A percentile compares a stretch with the other conserved stretches of the same genome.
These are phyloP conservation scores for Ailanthus altissimus DNA, from an alignment of 345 rosid genomes.

Conservation along the genomic window DNA sequence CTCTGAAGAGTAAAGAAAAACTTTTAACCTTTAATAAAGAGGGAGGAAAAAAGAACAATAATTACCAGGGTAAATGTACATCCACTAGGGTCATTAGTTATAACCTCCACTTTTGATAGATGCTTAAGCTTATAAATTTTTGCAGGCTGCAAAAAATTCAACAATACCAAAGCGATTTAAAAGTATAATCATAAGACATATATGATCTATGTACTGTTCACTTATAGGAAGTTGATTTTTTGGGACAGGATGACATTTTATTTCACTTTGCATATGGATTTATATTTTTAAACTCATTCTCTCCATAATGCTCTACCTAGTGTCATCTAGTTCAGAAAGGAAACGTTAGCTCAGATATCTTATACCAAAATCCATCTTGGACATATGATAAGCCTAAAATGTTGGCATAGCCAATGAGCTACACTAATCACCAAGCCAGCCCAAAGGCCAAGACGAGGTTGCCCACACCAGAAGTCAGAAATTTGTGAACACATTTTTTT, in stretches of 20 bases:
- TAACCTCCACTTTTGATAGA: conserved; percentile 93
- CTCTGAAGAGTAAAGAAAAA: neutral
- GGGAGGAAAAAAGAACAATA: neutral
- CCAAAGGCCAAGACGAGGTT: neutral
- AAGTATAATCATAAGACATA: neutral
- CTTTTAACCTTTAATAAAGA: neutral
- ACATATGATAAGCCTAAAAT: neutral
- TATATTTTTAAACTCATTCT: neutral
- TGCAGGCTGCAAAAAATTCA: conserved; percentile 63
- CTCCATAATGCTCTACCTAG: neutral
- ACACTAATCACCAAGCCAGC: neutral
- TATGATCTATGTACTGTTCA: neutral
- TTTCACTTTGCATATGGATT: neutral
- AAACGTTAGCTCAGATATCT: neutral
- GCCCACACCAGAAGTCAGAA: neutral
- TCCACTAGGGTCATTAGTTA: conserved; percentile 93
- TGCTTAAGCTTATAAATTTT: conserved; percentile 94
- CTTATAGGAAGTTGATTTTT: neutral
- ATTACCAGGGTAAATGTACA: conserved; percentile 93
- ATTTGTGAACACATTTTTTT: neutral
- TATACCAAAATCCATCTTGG: neutral
- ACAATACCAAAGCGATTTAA: conserved; percentile 20
- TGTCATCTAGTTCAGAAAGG: neutral
- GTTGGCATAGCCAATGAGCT: neutral
- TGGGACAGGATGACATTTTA: neutral